These are phyloP conservation scores for Phaffomyces thermotolerans DNA, from an alignment of 805 yeast species.

Conservation along the genomic window DNA sequence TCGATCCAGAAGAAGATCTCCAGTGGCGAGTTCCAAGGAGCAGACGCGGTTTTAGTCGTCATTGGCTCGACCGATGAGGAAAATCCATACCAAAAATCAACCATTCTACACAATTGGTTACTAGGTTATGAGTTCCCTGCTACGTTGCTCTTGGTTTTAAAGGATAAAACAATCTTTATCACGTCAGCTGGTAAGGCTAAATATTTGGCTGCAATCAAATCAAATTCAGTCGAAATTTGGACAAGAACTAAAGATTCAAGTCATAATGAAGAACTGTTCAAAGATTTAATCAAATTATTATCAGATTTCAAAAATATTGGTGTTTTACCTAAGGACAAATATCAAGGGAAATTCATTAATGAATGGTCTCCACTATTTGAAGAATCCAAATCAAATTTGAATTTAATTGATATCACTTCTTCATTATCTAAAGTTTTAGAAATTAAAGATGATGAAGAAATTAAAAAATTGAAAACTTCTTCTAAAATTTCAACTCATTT, in stretches of 20 bases:
- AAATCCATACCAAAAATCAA: conserved; percentile 82
- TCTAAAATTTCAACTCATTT: conserved; percentile 70
- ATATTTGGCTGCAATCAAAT: conserved; percentile 55
- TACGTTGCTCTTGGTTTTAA: conserved; percentile 62
- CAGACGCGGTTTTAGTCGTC: conserved; percentile 51
- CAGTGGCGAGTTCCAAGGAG: conserved; percentile 30
- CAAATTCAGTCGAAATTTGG: conserved; percentile 48
- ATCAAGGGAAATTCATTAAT: conserved; percentile 74
- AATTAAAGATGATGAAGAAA: conserved; percentile 73
- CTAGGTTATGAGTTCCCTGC: conserved; percentile 96
- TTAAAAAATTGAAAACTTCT: conserved; percentile 57
- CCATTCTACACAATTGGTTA: conserved; percentile 84
- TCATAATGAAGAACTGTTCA: conserved; percentile 62
- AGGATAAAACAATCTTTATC: conserved; percentile 52
- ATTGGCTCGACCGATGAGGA: conserved; percentile 85
- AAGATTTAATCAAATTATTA: conserved; percentile 42
- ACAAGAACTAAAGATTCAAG: conserved; percentile 76
- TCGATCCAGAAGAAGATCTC: conserved; percentile 28
- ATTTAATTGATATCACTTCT: conserved; percentile 44
- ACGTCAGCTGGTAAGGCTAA: conserved; percentile 84
- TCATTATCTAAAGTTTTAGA: conserved; percentile 57
- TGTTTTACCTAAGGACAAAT: conserved; percentile 64
- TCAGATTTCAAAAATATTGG: conserved; percentile 50
- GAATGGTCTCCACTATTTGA: conserved; percentile 59
- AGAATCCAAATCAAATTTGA: conserved; percentile 31